A percentile compares a stretch with the other conserved stretches of the same genome.
Evolutionary conservation across 1,284 basidiomycete genomes (phyloP).

Genomic region (Cryptococcus wingfieldii): DNA sequence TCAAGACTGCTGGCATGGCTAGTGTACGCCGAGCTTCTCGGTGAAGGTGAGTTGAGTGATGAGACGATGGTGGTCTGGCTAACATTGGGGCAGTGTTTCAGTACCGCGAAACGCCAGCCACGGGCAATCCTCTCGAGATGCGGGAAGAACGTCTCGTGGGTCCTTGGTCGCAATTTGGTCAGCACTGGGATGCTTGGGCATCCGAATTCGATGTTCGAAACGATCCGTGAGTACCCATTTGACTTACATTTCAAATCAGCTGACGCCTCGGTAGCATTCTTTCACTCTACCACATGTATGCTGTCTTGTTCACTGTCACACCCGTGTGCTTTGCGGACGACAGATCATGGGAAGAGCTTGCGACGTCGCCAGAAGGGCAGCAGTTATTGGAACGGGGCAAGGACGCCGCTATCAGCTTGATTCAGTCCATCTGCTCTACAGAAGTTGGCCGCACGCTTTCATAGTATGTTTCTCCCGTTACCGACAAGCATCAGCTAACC

Average conservation of each 20-base stretch:
- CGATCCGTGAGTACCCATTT: constrained; percentile 29
- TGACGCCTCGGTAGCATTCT: constrained; percentile 26
- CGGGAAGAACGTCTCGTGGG: constrained; percentile 18
- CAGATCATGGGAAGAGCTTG: constrained; percentile 37
- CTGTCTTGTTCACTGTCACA: constrained; percentile 39
- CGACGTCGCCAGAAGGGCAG: constrained; percentile 35
- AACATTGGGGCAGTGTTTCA: not conserved
- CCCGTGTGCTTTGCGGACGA: constrained; percentile 33
- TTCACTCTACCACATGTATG: constrained; percentile 43
- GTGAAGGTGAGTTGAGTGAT: constrained; percentile 1
- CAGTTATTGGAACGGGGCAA: constrained; percentile 39
- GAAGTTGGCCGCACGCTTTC: constrained; percentile 45
- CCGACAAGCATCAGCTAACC: not conserved
- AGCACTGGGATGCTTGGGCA: constrained; percentile 41
- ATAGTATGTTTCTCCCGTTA: constrained; percentile 24
- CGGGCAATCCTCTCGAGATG: not conserved
- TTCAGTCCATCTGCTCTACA: constrained; percentile 39
- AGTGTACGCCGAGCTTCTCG: constrained; percentile 44
- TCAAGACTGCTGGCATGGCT: constrained; percentile 47
- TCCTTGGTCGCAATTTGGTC: constrained; percentile 28
- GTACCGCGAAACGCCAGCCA: not conserved
- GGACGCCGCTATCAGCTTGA: constrained; percentile 44
- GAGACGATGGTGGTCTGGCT: not conserved
- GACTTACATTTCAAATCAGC: not conserved
- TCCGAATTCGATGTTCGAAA: constrained; percentile 23